A percentile compares a stretch with the other conserved stretches of the same genome.
Evolutionary conservation across 352 stramenopile genomes (phyloP).

Genomic region (Aphanomyces euteiches): DNA sequence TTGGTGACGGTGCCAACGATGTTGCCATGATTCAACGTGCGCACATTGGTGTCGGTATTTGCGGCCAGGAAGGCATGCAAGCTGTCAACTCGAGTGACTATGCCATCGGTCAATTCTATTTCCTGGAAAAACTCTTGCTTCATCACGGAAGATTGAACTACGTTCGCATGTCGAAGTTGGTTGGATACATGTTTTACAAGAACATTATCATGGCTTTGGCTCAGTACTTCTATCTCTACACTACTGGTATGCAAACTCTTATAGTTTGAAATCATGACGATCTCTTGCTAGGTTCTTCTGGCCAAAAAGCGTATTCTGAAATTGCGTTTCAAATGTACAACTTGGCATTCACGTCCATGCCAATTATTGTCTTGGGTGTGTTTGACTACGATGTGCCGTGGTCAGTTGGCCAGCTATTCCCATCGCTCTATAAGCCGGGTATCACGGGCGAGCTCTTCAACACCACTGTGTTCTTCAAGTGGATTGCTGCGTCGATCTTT

Average conservation of each 20-base stretch:
- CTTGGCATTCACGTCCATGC: constrained; percentile 63
- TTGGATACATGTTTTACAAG: constrained; percentile 94
- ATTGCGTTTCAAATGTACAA: constrained; percentile 82
- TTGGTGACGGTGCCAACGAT: constrained; percentile 93
- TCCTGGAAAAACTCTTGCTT: constrained; percentile 88
- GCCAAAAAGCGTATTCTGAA: constrained; percentile 82
- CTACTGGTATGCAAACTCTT: constrained; percentile 64
- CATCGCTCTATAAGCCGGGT: constrained; percentile 70
- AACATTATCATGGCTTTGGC: constrained; percentile 77
- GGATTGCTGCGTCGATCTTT: constrained; percentile 74
- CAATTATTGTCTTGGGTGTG: constrained; percentile 64
- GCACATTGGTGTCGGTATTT: constrained; percentile 89
- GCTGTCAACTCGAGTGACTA: constrained; percentile 98
- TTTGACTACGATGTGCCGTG: constrained; percentile 78
- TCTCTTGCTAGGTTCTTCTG: constrained; percentile 49
- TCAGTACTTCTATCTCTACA: constrained; percentile 77
- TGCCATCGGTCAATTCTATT: constrained; percentile 96
- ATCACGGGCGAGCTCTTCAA: constrained; percentile 79
- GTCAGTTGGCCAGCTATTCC: constrained; percentile 55
- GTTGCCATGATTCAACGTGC: constrained; percentile 92
- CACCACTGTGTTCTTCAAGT: constrained; percentile 79
- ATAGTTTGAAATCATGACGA: neutral
- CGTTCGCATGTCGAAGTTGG: constrained; percentile 81
- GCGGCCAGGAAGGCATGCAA: constrained; percentile 88
- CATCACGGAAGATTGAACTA: constrained; percentile 92